Percentiles rank a stretch among this genome's conserved stretches.
Conservation (phyloP, 106 monocot species). For the Cymbidium sinense region DNA sequence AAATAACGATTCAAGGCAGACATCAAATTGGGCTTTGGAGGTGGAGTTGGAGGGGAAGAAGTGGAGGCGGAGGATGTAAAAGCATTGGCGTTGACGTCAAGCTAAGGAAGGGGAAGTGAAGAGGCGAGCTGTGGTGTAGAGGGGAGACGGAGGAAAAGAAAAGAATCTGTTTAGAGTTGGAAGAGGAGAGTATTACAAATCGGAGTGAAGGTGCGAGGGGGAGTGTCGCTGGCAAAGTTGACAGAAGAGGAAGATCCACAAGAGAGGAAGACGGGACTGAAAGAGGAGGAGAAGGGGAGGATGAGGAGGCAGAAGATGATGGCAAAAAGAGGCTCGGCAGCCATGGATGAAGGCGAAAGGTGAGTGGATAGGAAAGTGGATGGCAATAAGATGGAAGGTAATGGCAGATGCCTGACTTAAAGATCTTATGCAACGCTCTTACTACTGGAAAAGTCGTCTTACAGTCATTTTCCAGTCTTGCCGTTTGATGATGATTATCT, state of each 20-base stretch:
- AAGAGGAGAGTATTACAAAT: conserved; percentile 8
- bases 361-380: not conserved
- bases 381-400: not conserved
- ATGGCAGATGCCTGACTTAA: not conserved
- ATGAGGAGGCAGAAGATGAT: not conserved
- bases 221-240: not conserved
- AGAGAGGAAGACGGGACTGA: conserved; percentile 1
- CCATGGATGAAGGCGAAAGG: not conserved
- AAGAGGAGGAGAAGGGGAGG: conserved; percentile 2
- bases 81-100: conserved; percentile 7
- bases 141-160: not conserved
- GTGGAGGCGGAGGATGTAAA: conserved; percentile 57
- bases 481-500: too few relatives aligned
- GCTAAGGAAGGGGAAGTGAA: conserved; percentile 10
- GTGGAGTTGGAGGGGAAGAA: conserved; percentile 36
- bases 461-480: too few relatives aligned
- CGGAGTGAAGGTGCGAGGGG: conserved; percentile 7
- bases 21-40: conserved; percentile 33
- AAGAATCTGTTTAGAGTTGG: conserved; percentile 11
- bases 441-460: too few relatives aligned
- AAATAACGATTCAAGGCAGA: conserved; percentile 22
- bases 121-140: conserved; percentile 38
- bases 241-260: conserved; percentile 2
- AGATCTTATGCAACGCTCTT: too few relatives aligned
- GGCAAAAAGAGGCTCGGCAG: not conserved